Evolutionary conservation across 108 stramenopile genomes (phyloP).

Genomic region (Cyclostephanos tholiformis): DNA sequence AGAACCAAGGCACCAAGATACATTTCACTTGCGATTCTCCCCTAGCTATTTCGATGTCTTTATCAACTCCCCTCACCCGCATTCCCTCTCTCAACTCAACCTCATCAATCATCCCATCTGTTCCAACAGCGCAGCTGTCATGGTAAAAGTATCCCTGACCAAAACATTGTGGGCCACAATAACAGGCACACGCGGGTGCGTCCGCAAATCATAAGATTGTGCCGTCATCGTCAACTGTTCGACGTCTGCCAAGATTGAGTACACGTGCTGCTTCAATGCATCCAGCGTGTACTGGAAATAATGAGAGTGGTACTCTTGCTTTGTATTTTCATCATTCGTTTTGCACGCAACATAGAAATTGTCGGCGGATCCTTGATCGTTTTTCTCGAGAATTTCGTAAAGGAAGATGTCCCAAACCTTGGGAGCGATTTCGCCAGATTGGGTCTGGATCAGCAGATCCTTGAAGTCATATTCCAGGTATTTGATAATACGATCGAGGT

Average conservation of each 20-base stretch:
- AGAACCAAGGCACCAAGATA: background rate
- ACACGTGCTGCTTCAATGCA: slow-evolving; percentile 36
- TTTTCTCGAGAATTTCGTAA: slow-evolving; percentile 39
- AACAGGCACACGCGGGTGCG: slow-evolving; percentile 45
- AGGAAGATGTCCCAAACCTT: slow-evolving; percentile 49
- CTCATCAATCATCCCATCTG: slow-evolving; percentile 20
- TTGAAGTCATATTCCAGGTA: slow-evolving; percentile 35
- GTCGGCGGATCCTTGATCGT: slow-evolving; percentile 31
- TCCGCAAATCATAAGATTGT: slow-evolving; percentile 33
- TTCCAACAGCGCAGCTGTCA: slow-evolving; percentile 28
- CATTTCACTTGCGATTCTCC: background rate
- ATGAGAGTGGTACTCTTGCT: slow-evolving; percentile 35
- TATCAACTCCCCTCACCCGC: background rate
- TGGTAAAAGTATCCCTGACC: slow-evolving; percentile 44
- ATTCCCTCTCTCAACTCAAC: no score
- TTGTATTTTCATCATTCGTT: slow-evolving; percentile 28
- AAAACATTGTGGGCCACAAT: slow-evolving; percentile 45
- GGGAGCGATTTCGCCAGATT: slow-evolving; percentile 44
- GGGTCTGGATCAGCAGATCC: slow-evolving; percentile 26
- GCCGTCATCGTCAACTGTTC: slow-evolving; percentile 31
- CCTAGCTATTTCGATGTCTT: no score
- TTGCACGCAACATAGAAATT: slow-evolving; percentile 33
- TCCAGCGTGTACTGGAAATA: slow-evolving; percentile 39
- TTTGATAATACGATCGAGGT: slow-evolving; percentile 26
- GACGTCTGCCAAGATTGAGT: slow-evolving; percentile 16